Percentiles rank a stretch among this genome's conserved stretches.
Evolutionary conservation across 2,329 filamentous ascomycete species (phyloP).

Genomic region (Neofusicoccum ribis): DNA sequence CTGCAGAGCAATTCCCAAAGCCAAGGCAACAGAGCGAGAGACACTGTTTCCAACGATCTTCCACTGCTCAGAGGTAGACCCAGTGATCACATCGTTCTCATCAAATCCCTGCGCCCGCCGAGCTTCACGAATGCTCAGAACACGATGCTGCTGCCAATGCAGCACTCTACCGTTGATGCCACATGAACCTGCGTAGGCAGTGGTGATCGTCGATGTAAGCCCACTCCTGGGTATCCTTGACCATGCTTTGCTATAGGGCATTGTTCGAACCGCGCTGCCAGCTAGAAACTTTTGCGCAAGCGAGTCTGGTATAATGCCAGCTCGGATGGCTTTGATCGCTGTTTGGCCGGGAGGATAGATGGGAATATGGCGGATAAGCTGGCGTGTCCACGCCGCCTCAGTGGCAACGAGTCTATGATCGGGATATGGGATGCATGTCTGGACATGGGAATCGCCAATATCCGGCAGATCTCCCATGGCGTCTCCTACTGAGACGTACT

Average conservation of each 20-base stretch:
- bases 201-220: slow-evolving; percentile 66
- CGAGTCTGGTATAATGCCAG: slow-evolving; percentile 20
- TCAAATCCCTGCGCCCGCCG: slow-evolving; percentile 69
- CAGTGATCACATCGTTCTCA: slow-evolving; percentile 70
- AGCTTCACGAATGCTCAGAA: slow-evolving; percentile 65
- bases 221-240: slow-evolving; percentile 53
- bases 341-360: slow-evolving; percentile 46
- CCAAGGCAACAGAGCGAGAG: slow-evolving; percentile 65
- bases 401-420: slow-evolving; percentile 59
- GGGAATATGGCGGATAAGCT: slow-evolving; percentile 48
- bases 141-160: slow-evolving; percentile 67
- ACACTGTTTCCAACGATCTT: slow-evolving; percentile 77
- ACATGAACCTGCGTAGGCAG: slow-evolving; percentile 53
- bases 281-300: not conserved
- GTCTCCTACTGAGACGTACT: slow-evolving; percentile 54
- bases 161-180: slow-evolving; percentile 55
- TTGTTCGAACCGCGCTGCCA: no score
- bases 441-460: slow-evolving; percentile 62
- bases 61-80: slow-evolving; percentile 56
- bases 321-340: slow-evolving; percentile 21
- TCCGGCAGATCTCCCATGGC: slow-evolving; percentile 61
- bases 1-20: slow-evolving; percentile 63
- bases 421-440: slow-evolving; percentile 64
- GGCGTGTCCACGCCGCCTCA: not conserved
- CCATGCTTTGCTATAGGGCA: slow-evolving; percentile 37